Percentiles rank a stretch among this genome's conserved stretches.
phyloP scores from a whole-genome alignment of 305 asterid species.

The Rubia peregrina region DNA sequence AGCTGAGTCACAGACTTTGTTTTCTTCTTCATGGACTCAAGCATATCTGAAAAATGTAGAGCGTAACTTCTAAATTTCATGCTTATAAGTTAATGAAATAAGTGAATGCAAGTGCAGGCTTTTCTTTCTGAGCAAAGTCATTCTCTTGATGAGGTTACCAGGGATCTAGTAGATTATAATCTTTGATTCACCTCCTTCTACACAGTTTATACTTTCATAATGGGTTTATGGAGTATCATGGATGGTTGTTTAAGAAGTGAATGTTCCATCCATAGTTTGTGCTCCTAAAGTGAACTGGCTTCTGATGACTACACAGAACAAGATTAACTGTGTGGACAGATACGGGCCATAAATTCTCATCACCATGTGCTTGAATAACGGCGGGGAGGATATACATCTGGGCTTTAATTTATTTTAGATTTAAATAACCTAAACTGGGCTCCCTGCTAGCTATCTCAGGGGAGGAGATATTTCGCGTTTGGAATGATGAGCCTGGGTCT shows the following conservation, averaged over 20 bases:
- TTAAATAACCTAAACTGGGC: neutral
- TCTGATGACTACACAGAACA: conserved; percentile 91
- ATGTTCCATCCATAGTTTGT: conserved; percentile 43
- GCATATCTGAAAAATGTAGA: neutral
- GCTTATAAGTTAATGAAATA: neutral
- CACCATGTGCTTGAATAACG: neutral
- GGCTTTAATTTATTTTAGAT: neutral
- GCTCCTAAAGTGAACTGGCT: conserved; percentile 87
- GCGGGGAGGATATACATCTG: neutral
- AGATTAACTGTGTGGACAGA: conserved; percentile 94
- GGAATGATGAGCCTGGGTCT: neutral
- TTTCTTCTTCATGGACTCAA: neutral
- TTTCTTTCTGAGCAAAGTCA: neutral
- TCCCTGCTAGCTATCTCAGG: neutral
- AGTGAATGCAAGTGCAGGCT: neutral
- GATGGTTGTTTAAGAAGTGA: conserved; percentile 58
- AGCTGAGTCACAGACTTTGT: neutral
- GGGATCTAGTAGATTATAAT: neutral
- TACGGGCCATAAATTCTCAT: conserved; percentile 69
- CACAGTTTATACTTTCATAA: neutral
- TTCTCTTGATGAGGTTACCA: neutral
- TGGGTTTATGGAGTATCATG: conserved; percentile 43
- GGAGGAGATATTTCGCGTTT: neutral
- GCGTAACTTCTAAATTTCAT: neutral
- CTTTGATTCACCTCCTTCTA: neutral